phyloP scores from a whole-genome alignment of 257 asterid genomes.

The Solanum verrucosum region DNA sequence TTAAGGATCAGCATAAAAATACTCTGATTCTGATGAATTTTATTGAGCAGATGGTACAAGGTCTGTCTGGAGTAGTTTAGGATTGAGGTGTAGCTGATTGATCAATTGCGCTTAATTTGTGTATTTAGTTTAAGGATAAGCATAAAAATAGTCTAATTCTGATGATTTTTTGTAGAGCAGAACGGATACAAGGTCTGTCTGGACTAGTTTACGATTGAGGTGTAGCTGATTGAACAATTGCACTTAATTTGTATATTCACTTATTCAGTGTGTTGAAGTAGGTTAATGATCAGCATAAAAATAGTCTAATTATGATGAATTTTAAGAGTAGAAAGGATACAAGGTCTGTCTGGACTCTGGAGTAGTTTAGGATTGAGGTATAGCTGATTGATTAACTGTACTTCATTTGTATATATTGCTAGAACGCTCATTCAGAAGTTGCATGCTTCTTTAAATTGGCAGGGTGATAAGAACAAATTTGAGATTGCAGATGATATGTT shows the following conservation, averaged over 20 bases:
- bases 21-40: not conserved
- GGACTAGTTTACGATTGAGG: not conserved
- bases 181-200: not conserved
- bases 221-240: not conserved
- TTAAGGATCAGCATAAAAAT: not conserved
- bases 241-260: not conserved
- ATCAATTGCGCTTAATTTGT: not conserved
- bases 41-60: not conserved
- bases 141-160: not conserved
- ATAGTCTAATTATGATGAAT: not conserved
- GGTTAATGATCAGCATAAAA: not conserved
- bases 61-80: not conserved
- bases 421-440: not conserved
- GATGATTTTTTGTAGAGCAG: not conserved
- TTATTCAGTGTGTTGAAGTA: not conserved
- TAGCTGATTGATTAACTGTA: not conserved
- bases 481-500: conserved; percentile 74
- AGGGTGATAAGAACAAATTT: conserved; percentile 46
- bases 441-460: not conserved
- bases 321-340: not conserved
- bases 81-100: not conserved
- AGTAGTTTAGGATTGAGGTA: not conserved
- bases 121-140: not conserved
- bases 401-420: not conserved
- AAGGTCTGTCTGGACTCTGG: not conserved